Conservation (phyloP, 495 filamentous ascomycete species). For the Hyaloscypha hepaticicola region DNA sequence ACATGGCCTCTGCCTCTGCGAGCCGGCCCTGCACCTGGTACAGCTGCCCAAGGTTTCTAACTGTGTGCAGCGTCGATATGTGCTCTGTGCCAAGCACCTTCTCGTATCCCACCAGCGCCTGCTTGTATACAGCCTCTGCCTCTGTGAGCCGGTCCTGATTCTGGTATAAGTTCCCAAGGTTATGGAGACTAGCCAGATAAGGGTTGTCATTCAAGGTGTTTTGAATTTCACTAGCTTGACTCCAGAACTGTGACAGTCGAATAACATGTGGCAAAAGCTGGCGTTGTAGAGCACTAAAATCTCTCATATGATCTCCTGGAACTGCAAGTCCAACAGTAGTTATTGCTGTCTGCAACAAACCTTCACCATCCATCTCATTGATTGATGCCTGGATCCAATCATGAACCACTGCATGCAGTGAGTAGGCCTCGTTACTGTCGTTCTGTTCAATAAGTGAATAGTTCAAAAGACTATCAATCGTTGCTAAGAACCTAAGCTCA, state of each 20-base stretch:
- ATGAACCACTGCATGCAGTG: conserved; percentile 39
- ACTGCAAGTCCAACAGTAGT: conserved; percentile 23
- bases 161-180: conserved; percentile 27
- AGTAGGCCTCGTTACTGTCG: conserved; percentile 27
- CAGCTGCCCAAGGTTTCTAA: conserved; percentile 38
- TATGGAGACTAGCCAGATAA: conserved; percentile 21
- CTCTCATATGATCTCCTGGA: conserved; percentile 15
- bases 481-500: conserved; percentile 33
- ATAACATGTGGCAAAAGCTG: conserved; percentile 21
- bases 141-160: conserved; percentile 25
- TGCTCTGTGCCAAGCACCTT: conserved; percentile 40
- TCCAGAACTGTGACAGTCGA: conserved; percentile 10
- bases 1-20: conserved; percentile 36
- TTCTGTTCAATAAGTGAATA: conserved; percentile 38
- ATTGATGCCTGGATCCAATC: conserved; percentile 31
- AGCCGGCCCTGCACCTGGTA: conserved; percentile 35
- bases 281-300: conserved; percentile 18
- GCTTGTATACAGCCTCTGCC: conserved; percentile 31
- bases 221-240: neutral
- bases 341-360: conserved; percentile 20
- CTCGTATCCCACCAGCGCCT: conserved; percentile 38
- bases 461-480: conserved; percentile 31
- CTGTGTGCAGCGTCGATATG: conserved; percentile 39
- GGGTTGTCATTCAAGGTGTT: neutral
- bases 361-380: conserved; percentile 15